These are phyloP conservation scores for Clavariopsis aquatica DNA, from an alignment of 495 filamentous ascomycete genomes.

Conservation along the genomic window DNA sequence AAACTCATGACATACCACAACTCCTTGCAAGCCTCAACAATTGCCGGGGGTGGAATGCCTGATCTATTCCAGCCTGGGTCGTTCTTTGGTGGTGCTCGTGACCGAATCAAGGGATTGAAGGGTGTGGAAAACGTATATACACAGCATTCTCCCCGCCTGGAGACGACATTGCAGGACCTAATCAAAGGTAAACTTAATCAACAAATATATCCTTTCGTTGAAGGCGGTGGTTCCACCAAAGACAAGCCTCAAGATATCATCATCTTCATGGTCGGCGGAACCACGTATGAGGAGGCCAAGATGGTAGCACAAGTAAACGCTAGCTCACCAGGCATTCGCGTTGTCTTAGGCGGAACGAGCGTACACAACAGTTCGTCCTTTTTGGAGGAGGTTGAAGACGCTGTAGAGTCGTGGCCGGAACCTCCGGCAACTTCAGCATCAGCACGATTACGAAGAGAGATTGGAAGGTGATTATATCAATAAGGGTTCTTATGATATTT, in stretches of 20 bases:
- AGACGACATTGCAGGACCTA: slow-evolving; percentile 83
- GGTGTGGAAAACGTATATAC: slow-evolving; percentile 99
- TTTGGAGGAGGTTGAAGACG: slow-evolving; percentile 60
- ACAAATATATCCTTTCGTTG: slow-evolving; percentile 86
- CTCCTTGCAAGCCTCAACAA: slow-evolving; percentile 68
- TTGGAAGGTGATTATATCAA: slow-evolving; percentile 47
- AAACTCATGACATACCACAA: slow-evolving; percentile 80
- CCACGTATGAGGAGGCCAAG: slow-evolving; percentile 95
- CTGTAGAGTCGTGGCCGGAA: slow-evolving; percentile 69
- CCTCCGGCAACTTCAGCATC: slow-evolving; percentile 66
- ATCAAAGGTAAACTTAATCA: slow-evolving; percentile 87
- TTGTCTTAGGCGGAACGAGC: slow-evolving; percentile 82
- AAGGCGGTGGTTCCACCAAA: slow-evolving; percentile 75
- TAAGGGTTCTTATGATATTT: background rate
- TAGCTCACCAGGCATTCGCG: slow-evolving; percentile 79
- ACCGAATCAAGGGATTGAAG: slow-evolving; percentile 90
- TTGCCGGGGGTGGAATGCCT: slow-evolving; percentile 67
- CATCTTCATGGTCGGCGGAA: slow-evolving; percentile 88
- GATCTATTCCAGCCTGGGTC: slow-evolving; percentile 90
- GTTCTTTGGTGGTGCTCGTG: slow-evolving; percentile 85
- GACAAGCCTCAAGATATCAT: slow-evolving; percentile 97
- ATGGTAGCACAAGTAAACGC: slow-evolving; percentile 91
- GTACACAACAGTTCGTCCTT: slow-evolving; percentile 86
- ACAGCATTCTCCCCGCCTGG: slow-evolving; percentile 87
- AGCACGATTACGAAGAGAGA: slow-evolving; percentile 69